These are phyloP conservation scores for Penicillium nucicola DNA, from an alignment of 495 filamentous ascomycete genomes.

Conservation along the genomic window DNA sequence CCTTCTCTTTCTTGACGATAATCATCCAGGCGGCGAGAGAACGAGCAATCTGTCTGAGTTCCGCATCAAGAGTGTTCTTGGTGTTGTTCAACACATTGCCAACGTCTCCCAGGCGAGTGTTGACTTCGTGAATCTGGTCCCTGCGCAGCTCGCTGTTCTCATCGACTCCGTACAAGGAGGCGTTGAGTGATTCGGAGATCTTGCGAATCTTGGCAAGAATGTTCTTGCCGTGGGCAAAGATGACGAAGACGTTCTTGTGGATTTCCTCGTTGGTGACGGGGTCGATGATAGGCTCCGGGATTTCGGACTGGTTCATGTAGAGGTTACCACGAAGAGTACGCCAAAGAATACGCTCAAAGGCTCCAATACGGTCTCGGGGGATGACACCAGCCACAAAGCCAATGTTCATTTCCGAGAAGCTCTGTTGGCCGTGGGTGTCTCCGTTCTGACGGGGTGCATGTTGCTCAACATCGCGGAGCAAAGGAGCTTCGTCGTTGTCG, in stretches of 20 bases:
- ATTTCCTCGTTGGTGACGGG: constrained; percentile 85
- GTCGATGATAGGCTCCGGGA: constrained; percentile 90
- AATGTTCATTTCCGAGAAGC: constrained; percentile 95
- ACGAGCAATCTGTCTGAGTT: constrained; percentile 87
- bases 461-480: constrained; percentile 85
- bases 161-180: constrained; percentile 92
- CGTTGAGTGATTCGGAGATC: constrained; percentile 95
- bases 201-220: constrained; percentile 98
- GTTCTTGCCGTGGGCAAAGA: constrained; percentile 97
- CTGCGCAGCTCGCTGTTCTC: constrained; percentile 91
- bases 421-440: constrained; percentile 70
- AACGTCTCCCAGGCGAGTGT: constrained; percentile 84
- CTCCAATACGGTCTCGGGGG: constrained; percentile 83
- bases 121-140: constrained; percentile 96
- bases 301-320: constrained; percentile 99
- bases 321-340: constrained; percentile 94
- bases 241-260: constrained; percentile 98
- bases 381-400: constrained; percentile 99
- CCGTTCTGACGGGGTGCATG: constrained; percentile 58
- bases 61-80: constrained; percentile 90
- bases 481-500: constrained; percentile 79
- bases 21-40: constrained; percentile 94
- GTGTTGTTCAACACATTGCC: constrained; percentile 90
- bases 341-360: constrained; percentile 97
- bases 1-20: constrained; percentile 96